Conservation (phyloP, 2,329 filamentous ascomycete species). For the Trichophyton simii region DNA sequence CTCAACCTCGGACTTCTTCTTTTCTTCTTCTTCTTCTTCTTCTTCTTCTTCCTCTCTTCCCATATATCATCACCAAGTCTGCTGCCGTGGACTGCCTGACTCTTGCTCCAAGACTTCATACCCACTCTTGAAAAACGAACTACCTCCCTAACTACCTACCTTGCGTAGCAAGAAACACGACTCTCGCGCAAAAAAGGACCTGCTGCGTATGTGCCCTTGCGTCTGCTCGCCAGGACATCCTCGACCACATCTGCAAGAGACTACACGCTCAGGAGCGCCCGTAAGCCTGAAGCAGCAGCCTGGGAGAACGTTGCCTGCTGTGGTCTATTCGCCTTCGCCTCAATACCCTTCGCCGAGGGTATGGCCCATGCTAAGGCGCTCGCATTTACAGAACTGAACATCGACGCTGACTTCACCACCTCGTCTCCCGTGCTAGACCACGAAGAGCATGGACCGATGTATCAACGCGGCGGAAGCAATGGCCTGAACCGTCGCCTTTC, state of each 20-base stretch:
- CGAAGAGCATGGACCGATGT: constrained; percentile 5
- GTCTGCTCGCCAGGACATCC: not conserved
- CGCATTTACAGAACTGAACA: constrained; percentile 8
- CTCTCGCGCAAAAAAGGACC: no score
- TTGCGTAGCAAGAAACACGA: no score
- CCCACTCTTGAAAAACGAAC: not conserved
- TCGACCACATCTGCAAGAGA: not conserved
- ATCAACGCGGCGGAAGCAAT: not conserved
- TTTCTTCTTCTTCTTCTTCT: not conserved
- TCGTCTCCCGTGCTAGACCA: not conserved
- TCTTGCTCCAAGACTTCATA: not conserved
- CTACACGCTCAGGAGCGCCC: not conserved
- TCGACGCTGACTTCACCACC: constrained; percentile 6
- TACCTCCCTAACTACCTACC: no score
- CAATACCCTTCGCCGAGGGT: constrained; percentile 6
- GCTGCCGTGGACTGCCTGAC: not conserved
- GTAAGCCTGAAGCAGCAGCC: not conserved
- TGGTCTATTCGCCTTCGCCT: not conserved
- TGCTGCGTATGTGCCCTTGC: not conserved
- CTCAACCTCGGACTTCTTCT: not conserved
- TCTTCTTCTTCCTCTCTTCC: not conserved
- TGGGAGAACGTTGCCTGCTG: not conserved
- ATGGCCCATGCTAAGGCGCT: constrained; percentile 11
- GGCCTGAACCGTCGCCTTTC: not conserved
- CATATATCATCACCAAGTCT: not conserved